Base-by-base conservation (phyloP, 2,329 filamentous ascomycete genomes). In the Calonectria crousiana region DNA sequence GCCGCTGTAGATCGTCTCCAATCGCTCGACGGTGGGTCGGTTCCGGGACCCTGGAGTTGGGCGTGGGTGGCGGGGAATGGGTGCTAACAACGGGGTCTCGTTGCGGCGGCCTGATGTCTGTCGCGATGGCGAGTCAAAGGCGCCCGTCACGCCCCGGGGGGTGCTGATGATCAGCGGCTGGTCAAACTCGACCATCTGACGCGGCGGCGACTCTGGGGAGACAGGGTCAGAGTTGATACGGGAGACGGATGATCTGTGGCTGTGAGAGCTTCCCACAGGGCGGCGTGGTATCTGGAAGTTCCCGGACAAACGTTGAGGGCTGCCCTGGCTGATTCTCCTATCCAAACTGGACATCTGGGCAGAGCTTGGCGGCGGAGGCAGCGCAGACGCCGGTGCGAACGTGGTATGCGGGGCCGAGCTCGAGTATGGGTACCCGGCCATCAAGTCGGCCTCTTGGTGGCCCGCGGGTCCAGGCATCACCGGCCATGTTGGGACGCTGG, bases 81-180 rank as follows among this genome's bases (percentile, higher is more conserved):
- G 90, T 0, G 90, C 88, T 28, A 90, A 80, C 53, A 92, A 86
- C 2, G 87, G 86, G 1, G 87, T 85, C 47, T 89, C 88, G 3
- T 81, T 80, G 23, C 81, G 81, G 16, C 79, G 81, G 18, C 80
- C 78, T n/a, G 83, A 83, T 23, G 79, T 79, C 36, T 80, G 82
- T 14, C 83, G 83, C 8, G 78, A 79, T 2, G 88, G 87, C 2
- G 83, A 78, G 71, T 92, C 90, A 75, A 87, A 90, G 1, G 87
- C 89, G 3, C 90, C 90, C 0, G 86, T 84, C 11, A 92, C 86
- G 20, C 90, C 90, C 13, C 84, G 87, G 1, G 90, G 90, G 4
- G 90, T 92, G 81, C 90, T 92, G 81, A 92, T 91, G 69, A 92
- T 92, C 32, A 92, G 84, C 5, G 90, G 90, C 68, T 88, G 87